Evolutionary conservation across 2,329 filamentous ascomycete genomes (phyloP), one percentile per base, ranked within the genome.

Genomic region (Nakataea oryzae): DNA sequence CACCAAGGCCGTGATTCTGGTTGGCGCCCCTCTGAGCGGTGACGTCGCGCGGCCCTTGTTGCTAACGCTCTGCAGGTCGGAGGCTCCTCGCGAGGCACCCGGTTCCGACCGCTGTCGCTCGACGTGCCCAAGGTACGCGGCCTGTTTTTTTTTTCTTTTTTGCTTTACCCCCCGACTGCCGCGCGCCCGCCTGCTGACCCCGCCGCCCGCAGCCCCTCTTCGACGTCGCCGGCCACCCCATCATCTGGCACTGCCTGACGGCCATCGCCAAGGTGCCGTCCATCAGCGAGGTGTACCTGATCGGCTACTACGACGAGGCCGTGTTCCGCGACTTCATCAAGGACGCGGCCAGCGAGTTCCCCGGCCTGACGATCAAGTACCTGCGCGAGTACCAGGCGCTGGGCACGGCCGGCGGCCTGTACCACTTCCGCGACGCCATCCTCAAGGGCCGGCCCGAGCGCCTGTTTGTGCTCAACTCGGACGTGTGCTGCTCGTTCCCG

Each of bases 241-340:
- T 99, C 79, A 92, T 97, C 80, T 93, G 93, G 84, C 95, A 99
- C 82, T 96, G 93, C 81, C 85, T 99, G 74, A 90, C 89, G 71
- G 92, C 95, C 71, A 85, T 97, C 71, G 87, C 90, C 67, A 96
- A 93, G 75, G 90, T 97, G 64, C 89, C 91, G 70, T 89, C 90
- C 71, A 84, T 99, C 76, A 90, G 92, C 73, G 95, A 99, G 78
- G 93, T 99, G 70, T 93, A 95, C 80, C 88, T 99, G 72, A 96
- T 99, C 72, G 95, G 95, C 72, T 99, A 99, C 85, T 99, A 97
- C 76, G 95, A 99, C 74, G 95, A 97, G 79, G 84, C 86, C 57
- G 91, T 97, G 70, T 97, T 97, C 84, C 90, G 92, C 71, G 93
- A 97, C 78, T 97, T 97, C 79, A 96, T 97, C 81, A 96, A 96